These are phyloP conservation scores for Ogataea trehaloabstinens DNA, from an alignment of 805 yeast genomes.

Conservation along the genomic window DNA sequence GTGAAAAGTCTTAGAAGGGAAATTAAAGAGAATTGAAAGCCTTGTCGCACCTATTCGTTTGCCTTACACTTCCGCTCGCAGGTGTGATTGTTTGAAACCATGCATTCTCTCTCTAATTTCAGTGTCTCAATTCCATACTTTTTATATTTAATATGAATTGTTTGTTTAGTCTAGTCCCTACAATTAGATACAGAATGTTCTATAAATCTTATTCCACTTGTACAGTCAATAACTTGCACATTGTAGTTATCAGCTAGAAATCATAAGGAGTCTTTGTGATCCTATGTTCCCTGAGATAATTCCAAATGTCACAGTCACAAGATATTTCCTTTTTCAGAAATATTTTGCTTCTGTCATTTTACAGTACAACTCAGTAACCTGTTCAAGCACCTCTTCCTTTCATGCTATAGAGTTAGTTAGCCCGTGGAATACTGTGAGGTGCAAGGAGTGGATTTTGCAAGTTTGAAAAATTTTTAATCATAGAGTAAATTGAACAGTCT, in stretches of 20 bases:
- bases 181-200: neutral
- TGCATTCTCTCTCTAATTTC: slow-evolving; percentile 1
- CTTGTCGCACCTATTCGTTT: neutral
- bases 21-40: slow-evolving; percentile 10
- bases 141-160: slow-evolving; percentile 8
- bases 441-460: too few relatives aligned
- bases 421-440: too few relatives aligned
- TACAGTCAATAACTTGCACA: too few relatives aligned
- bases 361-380: too few relatives aligned
- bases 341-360: too few relatives aligned
- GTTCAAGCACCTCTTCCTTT: too few relatives aligned
- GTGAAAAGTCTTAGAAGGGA: slow-evolving; percentile 14
- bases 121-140: slow-evolving; percentile 6
- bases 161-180: slow-evolving; percentile 4
- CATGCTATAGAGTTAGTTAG: too few relatives aligned
- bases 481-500: neutral
- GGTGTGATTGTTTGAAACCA: slow-evolving; percentile 1
- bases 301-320: too few relatives aligned
- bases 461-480: neutral
- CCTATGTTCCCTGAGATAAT: too few relatives aligned
- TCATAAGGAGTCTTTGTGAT: too few relatives aligned
- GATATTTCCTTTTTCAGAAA: too few relatives aligned
- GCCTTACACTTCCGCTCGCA: neutral
- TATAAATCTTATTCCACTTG: neutral
- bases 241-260: too few relatives aligned